These are phyloP conservation scores for Tetracladium marchalianum DNA, from an alignment of 495 filamentous ascomycete species.

Conservation along the genomic window DNA sequence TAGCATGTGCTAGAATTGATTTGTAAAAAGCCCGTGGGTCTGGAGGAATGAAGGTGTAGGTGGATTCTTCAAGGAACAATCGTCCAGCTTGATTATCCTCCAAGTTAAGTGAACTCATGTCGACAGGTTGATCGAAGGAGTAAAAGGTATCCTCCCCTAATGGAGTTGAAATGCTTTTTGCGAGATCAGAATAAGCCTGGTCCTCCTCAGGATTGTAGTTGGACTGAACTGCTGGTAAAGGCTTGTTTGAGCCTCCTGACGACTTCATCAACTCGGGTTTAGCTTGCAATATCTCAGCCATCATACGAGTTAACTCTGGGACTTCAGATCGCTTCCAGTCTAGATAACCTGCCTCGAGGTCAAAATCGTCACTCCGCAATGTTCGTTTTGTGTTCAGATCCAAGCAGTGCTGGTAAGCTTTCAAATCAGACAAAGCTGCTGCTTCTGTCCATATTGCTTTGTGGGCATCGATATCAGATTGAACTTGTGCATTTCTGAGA, in stretches of 20 bases:
- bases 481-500: conserved; percentile 61
- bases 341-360: conserved; percentile 81
- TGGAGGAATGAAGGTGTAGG: conserved; percentile 80
- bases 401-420: conserved; percentile 81
- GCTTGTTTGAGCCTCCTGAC: conserved; percentile 25
- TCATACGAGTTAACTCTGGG: conserved; percentile 80
- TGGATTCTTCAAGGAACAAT: conserved; percentile 33
- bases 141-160: conserved; percentile 35
- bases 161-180: conserved; percentile 32
- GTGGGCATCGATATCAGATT: conserved; percentile 76
- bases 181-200: conserved; percentile 46
- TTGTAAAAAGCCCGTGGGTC: conserved; percentile 77
- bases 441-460: conserved; percentile 80
- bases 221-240: conserved; percentile 30
- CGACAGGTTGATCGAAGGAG: conserved; percentile 66
- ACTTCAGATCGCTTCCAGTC: conserved; percentile 80
- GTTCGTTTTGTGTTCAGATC: conserved; percentile 68
- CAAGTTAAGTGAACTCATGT: conserved; percentile 62
- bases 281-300: conserved; percentile 76
- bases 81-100: conserved; percentile 35
- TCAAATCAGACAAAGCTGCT: conserved; percentile 82
- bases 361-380: conserved; percentile 76
- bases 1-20: conserved; percentile 61
- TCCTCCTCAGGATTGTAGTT: conserved; percentile 32
- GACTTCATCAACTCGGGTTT: conserved; percentile 76